Percentiles rank a stretch among this genome's conserved stretches.
Conservation (phyloP, 371 early-diverging fungal genomes). For the Cokeromyces recurvatus region DNA sequence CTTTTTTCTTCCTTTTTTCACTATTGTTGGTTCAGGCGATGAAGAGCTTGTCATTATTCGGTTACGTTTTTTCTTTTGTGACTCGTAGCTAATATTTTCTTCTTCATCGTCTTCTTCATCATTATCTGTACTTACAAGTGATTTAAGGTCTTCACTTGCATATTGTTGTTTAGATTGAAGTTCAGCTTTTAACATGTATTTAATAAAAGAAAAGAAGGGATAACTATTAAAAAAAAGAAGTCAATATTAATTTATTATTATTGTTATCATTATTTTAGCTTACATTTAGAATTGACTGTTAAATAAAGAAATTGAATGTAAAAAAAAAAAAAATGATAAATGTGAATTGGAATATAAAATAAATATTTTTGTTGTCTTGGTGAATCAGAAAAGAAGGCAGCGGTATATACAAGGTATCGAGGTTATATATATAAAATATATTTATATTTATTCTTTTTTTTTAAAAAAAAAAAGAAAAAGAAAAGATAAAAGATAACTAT, state of each 20-base stretch:
- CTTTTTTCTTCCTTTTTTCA: slow-evolving; percentile 3
- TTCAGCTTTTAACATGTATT: too few relatives aligned
- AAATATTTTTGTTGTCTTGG: too few relatives aligned
- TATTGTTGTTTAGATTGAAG: too few relatives aligned
- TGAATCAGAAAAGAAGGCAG: background rate
- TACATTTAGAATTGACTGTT: background rate
- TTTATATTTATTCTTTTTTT: too few relatives aligned
- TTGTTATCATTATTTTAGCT: too few relatives aligned
- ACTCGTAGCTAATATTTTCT: background rate
- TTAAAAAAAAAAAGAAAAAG: background rate
- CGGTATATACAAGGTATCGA: slow-evolving; percentile 10
- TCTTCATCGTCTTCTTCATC: slow-evolving; percentile 12
- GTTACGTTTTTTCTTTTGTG: background rate
- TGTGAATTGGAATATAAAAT: too few relatives aligned
- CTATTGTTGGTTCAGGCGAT: slow-evolving; percentile 8
- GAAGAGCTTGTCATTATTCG: slow-evolving; percentile 1
- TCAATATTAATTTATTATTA: too few relatives aligned
- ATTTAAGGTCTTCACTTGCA: background rate
- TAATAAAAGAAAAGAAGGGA: background rate
- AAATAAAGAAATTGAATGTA: background rate
- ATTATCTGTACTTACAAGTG: background rate
- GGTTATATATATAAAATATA: background rate
- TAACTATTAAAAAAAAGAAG: background rate
- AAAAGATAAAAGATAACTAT: background rate
- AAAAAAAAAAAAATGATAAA: background rate